Conservation (phyloP, 1,139 yeast genomes). For the Taphrina flavorubra region DNA sequence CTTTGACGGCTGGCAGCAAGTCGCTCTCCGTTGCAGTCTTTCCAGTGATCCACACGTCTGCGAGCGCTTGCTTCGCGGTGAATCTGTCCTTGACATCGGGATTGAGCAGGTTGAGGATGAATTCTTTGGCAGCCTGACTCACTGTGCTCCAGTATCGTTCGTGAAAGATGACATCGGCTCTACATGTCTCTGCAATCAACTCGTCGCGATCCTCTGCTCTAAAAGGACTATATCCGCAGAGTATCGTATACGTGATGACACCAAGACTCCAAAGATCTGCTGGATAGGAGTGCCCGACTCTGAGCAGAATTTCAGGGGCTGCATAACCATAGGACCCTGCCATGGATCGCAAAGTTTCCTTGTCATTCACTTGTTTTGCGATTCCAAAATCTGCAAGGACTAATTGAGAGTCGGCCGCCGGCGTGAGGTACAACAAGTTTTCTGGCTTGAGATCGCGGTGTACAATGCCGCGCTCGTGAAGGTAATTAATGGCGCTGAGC, state of each 20-base stretch:
- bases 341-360: slow-evolving; percentile 54
- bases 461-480: slow-evolving; percentile 74
- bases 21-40: slow-evolving; percentile 59
- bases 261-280: slow-evolving; percentile 95
- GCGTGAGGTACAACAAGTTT: slow-evolving; percentile 70
- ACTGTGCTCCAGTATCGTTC: slow-evolving; percentile 84
- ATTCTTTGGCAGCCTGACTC: slow-evolving; percentile 73
- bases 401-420: slow-evolving; percentile 64
- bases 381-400: slow-evolving; percentile 94
- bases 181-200: slow-evolving; percentile 43
- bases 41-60: slow-evolving; percentile 72
- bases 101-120: slow-evolving; percentile 69
- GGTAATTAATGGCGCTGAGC: slow-evolving; percentile 72
- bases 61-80: slow-evolving; percentile 66
- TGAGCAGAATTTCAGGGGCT: slow-evolving; percentile 84
- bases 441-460: slow-evolving; percentile 94
- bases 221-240: slow-evolving; percentile 93
- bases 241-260: slow-evolving; percentile 83
- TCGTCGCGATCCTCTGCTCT: slow-evolving; percentile 81
- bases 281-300: slow-evolving; percentile 85
- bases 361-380: slow-evolving; percentile 71
- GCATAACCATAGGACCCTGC: slow-evolving; percentile 95
- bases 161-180: slow-evolving; percentile 63
- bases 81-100: slow-evolving; percentile 70
- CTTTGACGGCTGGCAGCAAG: slow-evolving; percentile 71